phyloP scores from a whole-genome alignment of 768 basidiomycete genomes.

The Strobilomyces dryophilus region DNA sequence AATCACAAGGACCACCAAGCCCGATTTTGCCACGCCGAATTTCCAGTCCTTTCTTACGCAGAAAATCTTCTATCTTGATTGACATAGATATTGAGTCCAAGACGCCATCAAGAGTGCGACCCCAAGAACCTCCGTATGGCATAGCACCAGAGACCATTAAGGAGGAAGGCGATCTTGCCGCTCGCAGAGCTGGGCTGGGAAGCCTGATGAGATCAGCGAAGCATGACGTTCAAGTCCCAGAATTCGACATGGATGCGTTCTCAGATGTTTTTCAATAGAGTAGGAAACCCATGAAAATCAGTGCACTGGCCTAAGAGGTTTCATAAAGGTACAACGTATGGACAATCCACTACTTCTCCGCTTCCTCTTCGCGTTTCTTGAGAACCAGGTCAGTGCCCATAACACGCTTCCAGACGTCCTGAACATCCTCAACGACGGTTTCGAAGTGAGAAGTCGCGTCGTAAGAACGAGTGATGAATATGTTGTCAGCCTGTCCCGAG shows the following conservation, averaged over 20 bases:
- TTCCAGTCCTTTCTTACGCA: conserved; percentile 50
- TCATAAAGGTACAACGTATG: conserved; percentile 9
- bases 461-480: conserved; percentile 97
- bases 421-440: conserved; percentile 96
- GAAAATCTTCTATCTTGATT: conserved; percentile 75
- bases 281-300: background rate
- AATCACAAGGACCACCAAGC: conserved; percentile 33
- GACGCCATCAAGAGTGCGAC: conserved; percentile 52
- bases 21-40: conserved; percentile 42
- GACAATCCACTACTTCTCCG: conserved; percentile 39
- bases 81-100: conserved; percentile 78
- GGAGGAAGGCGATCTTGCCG: conserved; percentile 55
- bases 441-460: conserved; percentile 99
- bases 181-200: conserved; percentile 72
- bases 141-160: conserved; percentile 31
- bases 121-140: conserved; percentile 36
- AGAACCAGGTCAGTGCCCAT: conserved; percentile 73
- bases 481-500: conserved; percentile 76
- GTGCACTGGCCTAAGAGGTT: conserved; percentile 5
- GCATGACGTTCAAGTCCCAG: conserved; percentile 78
- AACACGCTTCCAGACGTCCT: conserved; percentile 92
- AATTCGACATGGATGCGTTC: conserved; percentile 85
- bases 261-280: conserved; percentile 31
- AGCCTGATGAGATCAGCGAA: conserved; percentile 89
- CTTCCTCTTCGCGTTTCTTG: conserved; percentile 80